Conservation (phyloP, 2,329 filamentous ascomycete species). For the Laburnicola sp. region DNA sequence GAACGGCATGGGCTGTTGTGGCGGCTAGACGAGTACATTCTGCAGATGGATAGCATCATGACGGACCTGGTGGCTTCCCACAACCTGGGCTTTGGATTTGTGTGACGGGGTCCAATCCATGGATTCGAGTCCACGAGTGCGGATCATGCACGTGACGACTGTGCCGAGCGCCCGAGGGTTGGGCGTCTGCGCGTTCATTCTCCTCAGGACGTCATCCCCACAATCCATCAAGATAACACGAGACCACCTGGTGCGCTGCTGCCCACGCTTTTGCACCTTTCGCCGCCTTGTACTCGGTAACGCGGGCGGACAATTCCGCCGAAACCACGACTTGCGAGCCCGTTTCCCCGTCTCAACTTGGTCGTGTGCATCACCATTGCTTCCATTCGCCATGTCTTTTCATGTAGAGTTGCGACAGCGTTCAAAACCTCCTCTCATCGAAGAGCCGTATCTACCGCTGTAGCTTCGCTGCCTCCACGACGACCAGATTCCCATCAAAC, state of each 20-base stretch:
- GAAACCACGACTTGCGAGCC: background rate
- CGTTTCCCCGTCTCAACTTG: conserved; percentile 1
- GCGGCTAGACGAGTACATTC: background rate
- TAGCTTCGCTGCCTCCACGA: conserved; percentile 18
- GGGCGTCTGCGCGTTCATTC: too few species aligned
- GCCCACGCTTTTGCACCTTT: too few species aligned
- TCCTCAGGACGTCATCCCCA: too few species aligned
- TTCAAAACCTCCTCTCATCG: background rate
- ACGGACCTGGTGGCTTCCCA: background rate
- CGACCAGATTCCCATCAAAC: conserved; percentile 26
- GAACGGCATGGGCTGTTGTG: background rate
- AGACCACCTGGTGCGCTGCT: too few species aligned
- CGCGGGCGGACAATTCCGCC: conserved; percentile 1
- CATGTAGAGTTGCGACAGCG: background rate
- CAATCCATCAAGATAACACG: too few species aligned
- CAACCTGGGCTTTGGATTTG: background rate
- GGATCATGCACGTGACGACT: background rate
- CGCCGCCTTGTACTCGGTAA: background rate
- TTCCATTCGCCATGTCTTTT: background rate
- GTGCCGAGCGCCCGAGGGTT: too few species aligned
- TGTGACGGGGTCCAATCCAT: conserved; percentile 1
- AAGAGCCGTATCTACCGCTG: background rate
- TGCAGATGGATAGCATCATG: background rate
- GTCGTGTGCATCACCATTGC: conserved; percentile 8
- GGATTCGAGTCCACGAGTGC: too few species aligned